A percentile compares a stretch with the other conserved stretches of the same genome.
These are phyloP conservation scores for Escallonia herrerae DNA, from an alignment of 129 eudicot species.

Conservation along the genomic window DNA sequence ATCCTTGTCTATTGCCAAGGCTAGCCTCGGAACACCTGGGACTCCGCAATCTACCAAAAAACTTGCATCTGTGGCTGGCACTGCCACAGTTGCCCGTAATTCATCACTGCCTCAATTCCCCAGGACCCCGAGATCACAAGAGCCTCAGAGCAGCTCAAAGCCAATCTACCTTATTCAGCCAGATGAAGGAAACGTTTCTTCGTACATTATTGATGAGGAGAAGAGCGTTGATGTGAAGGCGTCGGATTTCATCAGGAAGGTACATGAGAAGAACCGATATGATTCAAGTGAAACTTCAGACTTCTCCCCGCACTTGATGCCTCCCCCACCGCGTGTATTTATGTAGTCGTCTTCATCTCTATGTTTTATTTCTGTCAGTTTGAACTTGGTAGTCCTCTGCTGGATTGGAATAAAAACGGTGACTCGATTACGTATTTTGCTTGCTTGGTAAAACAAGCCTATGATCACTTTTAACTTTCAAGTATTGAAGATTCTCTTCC, in stretches of 20 bases:
- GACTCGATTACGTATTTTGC: not conserved
- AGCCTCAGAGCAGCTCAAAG: slow-evolving; percentile 13
- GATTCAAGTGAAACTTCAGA: slow-evolving; percentile 19
- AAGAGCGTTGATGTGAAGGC: slow-evolving; percentile 32
- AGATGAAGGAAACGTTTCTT: slow-evolving; percentile 8
- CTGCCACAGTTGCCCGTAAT: slow-evolving; percentile 7
- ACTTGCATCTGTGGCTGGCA: not conserved
- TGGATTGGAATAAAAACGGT: not conserved
- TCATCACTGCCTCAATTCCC: slow-evolving; percentile 27
- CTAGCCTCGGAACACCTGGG: slow-evolving; percentile 17
- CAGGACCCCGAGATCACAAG: slow-evolving; percentile 24
- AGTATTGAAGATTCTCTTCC: not conserved
- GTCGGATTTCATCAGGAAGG: slow-evolving; percentile 34
- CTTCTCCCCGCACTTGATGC: slow-evolving; percentile 21
- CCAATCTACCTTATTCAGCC: slow-evolving; percentile 27
- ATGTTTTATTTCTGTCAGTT: not conserved
- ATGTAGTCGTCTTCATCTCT: slow-evolving; percentile 8
- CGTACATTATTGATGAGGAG: slow-evolving; percentile 22
- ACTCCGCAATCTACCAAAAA: slow-evolving; percentile 16
- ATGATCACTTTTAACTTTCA: not conserved
- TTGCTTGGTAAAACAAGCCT: not conserved
- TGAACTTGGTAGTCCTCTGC: not conserved
- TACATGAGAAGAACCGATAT: slow-evolving; percentile 26
- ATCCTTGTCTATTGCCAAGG: slow-evolving; percentile 30
- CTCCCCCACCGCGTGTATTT: slow-evolving; percentile 37